Evolutionary conservation across 2,329 filamentous ascomycete species (phyloP).

Genomic region (Cordyceps cicadae): DNA sequence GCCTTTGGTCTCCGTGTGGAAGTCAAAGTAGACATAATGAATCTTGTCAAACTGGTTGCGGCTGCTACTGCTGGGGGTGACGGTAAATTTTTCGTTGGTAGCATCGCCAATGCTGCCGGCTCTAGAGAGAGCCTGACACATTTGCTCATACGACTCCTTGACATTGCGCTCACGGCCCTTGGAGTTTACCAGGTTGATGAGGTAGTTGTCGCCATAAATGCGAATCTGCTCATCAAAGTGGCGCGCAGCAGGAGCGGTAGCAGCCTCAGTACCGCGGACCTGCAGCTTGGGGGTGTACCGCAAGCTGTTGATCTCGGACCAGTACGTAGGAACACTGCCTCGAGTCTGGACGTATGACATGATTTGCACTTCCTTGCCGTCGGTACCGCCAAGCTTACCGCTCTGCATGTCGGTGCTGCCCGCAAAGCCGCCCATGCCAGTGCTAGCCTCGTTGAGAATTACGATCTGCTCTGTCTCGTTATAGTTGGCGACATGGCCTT

Average conservation of each 20-base stretch:
- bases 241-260: constrained; percentile 66
- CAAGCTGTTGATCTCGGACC: constrained; percentile 91
- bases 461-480: constrained; percentile 96
- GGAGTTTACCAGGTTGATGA: constrained; percentile 96
- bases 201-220: constrained; percentile 90
- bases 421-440: constrained; percentile 70
- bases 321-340: constrained; percentile 91
- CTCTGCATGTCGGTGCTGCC: constrained; percentile 69
- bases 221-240: constrained; percentile 93
- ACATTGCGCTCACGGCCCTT: constrained; percentile 83
- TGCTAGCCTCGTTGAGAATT: constrained; percentile 73
- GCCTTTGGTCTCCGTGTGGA: constrained; percentile 95
- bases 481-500: constrained; percentile 95
- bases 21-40: constrained; percentile 98
- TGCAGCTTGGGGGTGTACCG: constrained; percentile 87
- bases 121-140: constrained; percentile 66
- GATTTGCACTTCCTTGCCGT: constrained; percentile 72
- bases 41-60: constrained; percentile 66
- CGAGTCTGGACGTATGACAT: constrained; percentile 93
- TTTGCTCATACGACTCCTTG: constrained; percentile 88
- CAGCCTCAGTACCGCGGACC: constrained; percentile 74
- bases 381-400: constrained; percentile 51
- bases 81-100: constrained; percentile 72
- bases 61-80: constrained; percentile 57
- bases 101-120: constrained; percentile 60